phyloP scores from a whole-genome alignment of 2,329 filamentous ascomycete species.

The Alternaria sp. region DNA sequence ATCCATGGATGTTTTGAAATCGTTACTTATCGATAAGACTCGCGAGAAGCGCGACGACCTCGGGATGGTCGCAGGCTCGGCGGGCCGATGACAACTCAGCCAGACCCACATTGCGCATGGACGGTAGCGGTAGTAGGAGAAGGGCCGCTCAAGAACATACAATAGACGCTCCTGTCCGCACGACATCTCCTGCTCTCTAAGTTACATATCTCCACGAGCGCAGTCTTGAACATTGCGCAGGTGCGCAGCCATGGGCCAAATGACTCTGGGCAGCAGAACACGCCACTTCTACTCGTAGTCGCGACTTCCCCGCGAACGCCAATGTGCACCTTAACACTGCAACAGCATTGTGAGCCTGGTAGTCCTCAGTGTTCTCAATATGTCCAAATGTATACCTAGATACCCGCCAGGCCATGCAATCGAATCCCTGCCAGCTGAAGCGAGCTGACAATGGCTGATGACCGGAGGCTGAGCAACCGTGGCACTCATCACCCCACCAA shows the following conservation, averaged over 20 bases:
- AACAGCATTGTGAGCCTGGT: neutral
- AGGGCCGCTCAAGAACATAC: neutral
- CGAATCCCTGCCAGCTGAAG: neutral
- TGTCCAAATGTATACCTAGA: neutral
- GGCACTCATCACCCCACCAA: neutral
- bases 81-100: neutral
- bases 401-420: neutral
- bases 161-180: neutral
- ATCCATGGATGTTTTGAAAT: neutral
- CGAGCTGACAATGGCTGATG: neutral
- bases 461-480: neutral
- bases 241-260: neutral
- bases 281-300: neutral
- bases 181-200: neutral
- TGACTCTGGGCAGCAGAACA: neutral
- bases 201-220: neutral
- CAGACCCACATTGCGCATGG: neutral
- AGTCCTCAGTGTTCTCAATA: neutral
- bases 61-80: neutral
- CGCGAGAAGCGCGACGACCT: neutral
- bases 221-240: neutral
- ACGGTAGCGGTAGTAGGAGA: rapidly evolving
- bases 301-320: neutral
- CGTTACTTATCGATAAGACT: neutral
- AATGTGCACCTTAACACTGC: neutral